Base-by-base conservation (phyloP, 2,329 filamentous ascomycete genomes). In the Sclerotinia subarctica region DNA sequence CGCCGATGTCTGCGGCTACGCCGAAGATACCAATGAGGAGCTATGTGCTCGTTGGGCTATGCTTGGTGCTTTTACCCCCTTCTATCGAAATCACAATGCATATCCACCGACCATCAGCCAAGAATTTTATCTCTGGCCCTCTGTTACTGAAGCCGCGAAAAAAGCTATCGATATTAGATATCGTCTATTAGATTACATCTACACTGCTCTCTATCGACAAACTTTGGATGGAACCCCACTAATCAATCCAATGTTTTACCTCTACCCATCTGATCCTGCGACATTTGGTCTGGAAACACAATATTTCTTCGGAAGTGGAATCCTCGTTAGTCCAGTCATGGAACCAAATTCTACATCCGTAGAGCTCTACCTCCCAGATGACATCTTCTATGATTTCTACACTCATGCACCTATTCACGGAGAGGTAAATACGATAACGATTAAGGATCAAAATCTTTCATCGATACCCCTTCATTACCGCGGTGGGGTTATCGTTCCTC, bases 1-100 rank as follows among this genome's bases (percentile, higher is more conserved):
- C 17, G 83, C 86, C 3, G 92, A 96, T 72, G 88, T 93, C 0
- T 96, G 93, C 74, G 93, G 92, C 0, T 96, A 90, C 74, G 88
- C 82, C 15, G 83, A 81, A 19, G 84, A 90, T 73, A 88, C 89
- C 0, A 90, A 85, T 15, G 87, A 90, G 76, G 81, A 85, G 57
- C 84, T 93, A 7, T 93, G 90, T 76, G 86, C 90, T 4, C 87
- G 91, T n/a, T 94, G 91, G 91, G 86, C 89, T 1, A 83, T 85
- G 35, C 83, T 93, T 0, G 90, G 90, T 21, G 90, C 90, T 11
- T 93, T 93, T 81, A 83, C 85, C 49, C 88, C 90, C 0, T 93
- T 94, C 81, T 93, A 88, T 80, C 88, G 91, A 70, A 89, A 92
- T 77, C 91, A 94, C 80, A 89, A 90, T 69, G 77, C 83, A 53